Base-by-base conservation (phyloP, 148 eudicot genomes). In the Drosera capensis region DNA sequence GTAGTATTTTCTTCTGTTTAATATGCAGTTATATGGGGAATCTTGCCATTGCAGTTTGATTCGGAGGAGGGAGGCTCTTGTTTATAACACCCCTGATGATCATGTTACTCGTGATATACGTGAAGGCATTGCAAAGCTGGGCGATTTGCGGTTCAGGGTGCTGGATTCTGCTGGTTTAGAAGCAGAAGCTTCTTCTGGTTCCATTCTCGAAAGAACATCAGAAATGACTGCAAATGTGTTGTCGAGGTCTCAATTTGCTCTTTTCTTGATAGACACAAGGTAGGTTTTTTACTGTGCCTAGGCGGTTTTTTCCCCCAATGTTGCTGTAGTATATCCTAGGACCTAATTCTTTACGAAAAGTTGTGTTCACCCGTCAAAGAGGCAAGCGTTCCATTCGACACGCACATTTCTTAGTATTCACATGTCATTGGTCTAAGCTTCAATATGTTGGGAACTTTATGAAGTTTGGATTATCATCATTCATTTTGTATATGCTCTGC, bases 121-220 rank as follows among this genome's bases (percentile, higher is more conserved):
- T 41, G 99, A 85, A 64, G 95, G 95, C 19, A 52, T 90, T 57
- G 99, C 95, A 25, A 90, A 90, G 62, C 56, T 90, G 62, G 77
- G 95, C 44, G 72, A 81, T 57, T 74, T 90, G 38, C 73, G 95
- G 55, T 90, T 90, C 45, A 73, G 66, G 46, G 82, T 90, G 48
- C 73, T 90, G 63, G 99, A 90, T 72, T 90, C 99, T 17, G 99
- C 99, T 59, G 99, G 99, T 42, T 68, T 90, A 53, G 99, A 90
- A 67, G 99, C 88, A 1, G 99, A 73, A 54, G 97, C 95, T 46
- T 70, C 95, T 37, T 80, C 95, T 20, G 94, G 99, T 43, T 90
- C 95, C 35, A 92, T 90, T 67, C 87, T 84, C 25, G 73, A 52
- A 21, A 80, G 95, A 64, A 90, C 97, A 23, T 87, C 97, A 18